These are phyloP conservation scores for Xylariaceae sp. DNA, from an alignment of 2,329 filamentous ascomycete genomes.

Conservation along the genomic window DNA sequence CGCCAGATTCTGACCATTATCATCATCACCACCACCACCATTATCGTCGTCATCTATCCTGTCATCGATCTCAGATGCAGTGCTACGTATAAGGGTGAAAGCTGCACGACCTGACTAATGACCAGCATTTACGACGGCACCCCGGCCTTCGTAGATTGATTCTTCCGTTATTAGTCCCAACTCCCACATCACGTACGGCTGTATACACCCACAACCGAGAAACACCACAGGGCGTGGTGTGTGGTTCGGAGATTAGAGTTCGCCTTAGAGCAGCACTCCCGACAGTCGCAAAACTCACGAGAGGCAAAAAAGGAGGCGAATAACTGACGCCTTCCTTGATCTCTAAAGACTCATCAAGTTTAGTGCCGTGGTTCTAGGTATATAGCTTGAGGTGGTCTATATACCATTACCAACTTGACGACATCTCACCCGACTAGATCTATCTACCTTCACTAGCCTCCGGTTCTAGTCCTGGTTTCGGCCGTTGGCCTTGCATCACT, in stretches of 20 bases:
- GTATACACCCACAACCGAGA: background rate
- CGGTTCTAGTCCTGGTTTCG: background rate
- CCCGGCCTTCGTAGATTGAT: background rate
- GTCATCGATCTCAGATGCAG: slow-evolving; percentile 12
- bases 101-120: slow-evolving; percentile 27
- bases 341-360: background rate
- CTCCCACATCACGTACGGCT: no score
- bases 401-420: background rate
- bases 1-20: slow-evolving; percentile 7
- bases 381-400: no score
- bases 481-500: background rate
- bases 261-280: slow-evolving; percentile 7
- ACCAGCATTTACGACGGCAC: slow-evolving; percentile 9
- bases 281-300: slow-evolving; percentile 8
- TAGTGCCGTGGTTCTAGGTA: no score
- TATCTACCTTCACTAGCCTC: background rate
- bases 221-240: background rate
- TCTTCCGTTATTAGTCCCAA: background rate
- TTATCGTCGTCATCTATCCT: slow-evolving; percentile 8
- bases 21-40: slow-evolving; percentile 10
- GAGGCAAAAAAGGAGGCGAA: slow-evolving; percentile 1
- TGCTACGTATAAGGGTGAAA: slow-evolving; percentile 14
- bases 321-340: background rate
- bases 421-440: background rate
- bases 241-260: slow-evolving; percentile 9